Evolutionary conservation across 1,139 yeast genomes (phyloP), one percentile per base, ranked within the genome.

Genomic region (Saccharomyces hybrid): DNA sequence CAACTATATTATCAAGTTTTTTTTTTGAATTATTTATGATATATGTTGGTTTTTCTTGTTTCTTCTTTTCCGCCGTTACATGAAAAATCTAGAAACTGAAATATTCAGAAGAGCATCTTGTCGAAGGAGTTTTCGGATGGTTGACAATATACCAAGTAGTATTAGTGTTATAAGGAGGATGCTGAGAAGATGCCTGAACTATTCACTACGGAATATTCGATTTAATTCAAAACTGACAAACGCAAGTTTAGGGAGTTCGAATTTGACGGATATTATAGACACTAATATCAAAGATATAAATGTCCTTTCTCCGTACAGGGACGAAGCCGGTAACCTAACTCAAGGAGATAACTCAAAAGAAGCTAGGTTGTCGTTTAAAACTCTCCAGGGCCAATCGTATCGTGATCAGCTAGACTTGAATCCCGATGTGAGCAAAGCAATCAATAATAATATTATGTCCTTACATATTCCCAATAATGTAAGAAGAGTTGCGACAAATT

Each of bases 391-490:
- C 2, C 57, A 63, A 31, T 57, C 62, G 1, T 56, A 59, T 28
- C 57, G 70, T 27, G 60, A 58, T 4, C 66, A 62, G 34, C 68
- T 83, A 3, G 70, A 68, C 52, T 67, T 86, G 19, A 89, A 89
- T 0, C 67, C 70, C 0, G 73, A 69, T n/a, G 74, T 86, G 5
- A 72, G 86, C 2, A 74, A 77, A 49, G 77, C 78, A 0, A 84
- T 86, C 46, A 77, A 80, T 56, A 79, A 84, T 60, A 79, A 85
- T 61, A 82, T 86, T 54, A 64, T 85, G 51, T 73, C 80, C 12
- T 67, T 75, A 27, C 76, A 81, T 38, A 69, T 75, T 7, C 90
- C 91, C 0, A 81, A 76, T 58, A 74, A 77, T 53, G 69, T 86
- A 51, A 75, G 87, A 58, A 77, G 78, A 53, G 74, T 80, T 42